Conservation (phyloP, 805 yeast species). For the Barnettozyma populi region DNA sequence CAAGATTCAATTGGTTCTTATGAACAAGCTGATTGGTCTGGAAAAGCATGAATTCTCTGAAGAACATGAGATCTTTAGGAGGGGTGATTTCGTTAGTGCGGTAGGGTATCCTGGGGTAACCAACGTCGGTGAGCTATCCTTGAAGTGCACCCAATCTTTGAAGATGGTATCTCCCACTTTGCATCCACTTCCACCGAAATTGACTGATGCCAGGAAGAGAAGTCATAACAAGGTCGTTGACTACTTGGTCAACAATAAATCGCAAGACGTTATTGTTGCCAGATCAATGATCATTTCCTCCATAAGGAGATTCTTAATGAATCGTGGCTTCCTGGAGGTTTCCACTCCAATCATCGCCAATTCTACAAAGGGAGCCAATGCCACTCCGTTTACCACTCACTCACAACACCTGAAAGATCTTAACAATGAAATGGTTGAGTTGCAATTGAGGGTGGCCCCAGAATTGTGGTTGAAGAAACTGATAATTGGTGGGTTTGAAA, state of each 20-base stretch:
- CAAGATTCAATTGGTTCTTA: slow-evolving; percentile 58
- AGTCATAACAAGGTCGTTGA: slow-evolving; percentile 69
- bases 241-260: slow-evolving; percentile 53
- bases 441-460: slow-evolving; percentile 85
- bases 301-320: slow-evolving; percentile 53
- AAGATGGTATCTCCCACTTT: slow-evolving; percentile 61
- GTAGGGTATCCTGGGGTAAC: slow-evolving; percentile 73
- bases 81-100: slow-evolving; percentile 69
- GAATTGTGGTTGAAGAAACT: slow-evolving; percentile 89
- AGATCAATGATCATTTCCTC: slow-evolving; percentile 51
- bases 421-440: slow-evolving; percentile 22
- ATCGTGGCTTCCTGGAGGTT: slow-evolving; percentile 65
- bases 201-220: slow-evolving; percentile 49
- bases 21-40: slow-evolving; percentile 41
- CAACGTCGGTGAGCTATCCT: slow-evolving; percentile 70
- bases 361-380: slow-evolving; percentile 86
- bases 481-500: slow-evolving; percentile 79
- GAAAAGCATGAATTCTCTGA: slow-evolving; percentile 37
- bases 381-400: slow-evolving; percentile 72
- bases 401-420: slow-evolving; percentile 30
- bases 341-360: slow-evolving; percentile 78
- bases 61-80: slow-evolving; percentile 38
- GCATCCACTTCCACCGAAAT: slow-evolving; percentile 61
- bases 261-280: slow-evolving; percentile 41
- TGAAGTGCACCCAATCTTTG: slow-evolving; percentile 50